These are phyloP conservation scores for Fusarium oligoseptatum DNA, from an alignment of 2,329 filamentous ascomycete genomes.

Conservation along the genomic window DNA sequence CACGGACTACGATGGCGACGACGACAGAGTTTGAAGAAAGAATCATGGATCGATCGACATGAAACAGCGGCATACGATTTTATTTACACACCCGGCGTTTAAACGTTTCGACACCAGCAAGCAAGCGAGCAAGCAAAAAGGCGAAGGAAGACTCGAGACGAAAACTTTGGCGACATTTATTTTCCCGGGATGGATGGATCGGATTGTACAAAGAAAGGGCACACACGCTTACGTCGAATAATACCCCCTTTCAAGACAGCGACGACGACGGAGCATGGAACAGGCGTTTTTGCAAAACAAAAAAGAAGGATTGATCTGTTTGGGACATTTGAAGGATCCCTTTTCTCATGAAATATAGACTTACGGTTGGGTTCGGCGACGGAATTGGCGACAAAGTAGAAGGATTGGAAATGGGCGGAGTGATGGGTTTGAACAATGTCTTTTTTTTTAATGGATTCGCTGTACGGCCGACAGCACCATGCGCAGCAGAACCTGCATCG, in stretches of 20 bases:
- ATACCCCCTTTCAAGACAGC: slow-evolving; percentile 40
- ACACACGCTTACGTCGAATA: slow-evolving; percentile 31
- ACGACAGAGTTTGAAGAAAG: slow-evolving; percentile 48
- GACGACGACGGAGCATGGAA: slow-evolving; percentile 35
- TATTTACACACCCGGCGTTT: slow-evolving; percentile 36
- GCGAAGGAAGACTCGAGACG: slow-evolving; percentile 35
- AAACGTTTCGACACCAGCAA: slow-evolving; percentile 31
- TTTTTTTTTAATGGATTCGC: slow-evolving; percentile 33
- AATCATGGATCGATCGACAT: not conserved
- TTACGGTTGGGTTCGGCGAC: slow-evolving; percentile 36
- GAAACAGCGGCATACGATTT: slow-evolving; percentile 22
- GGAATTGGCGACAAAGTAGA: slow-evolving; percentile 38
- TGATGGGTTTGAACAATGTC: slow-evolving; percentile 20
- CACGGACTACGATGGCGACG: slow-evolving; percentile 50
- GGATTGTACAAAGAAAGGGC: slow-evolving; percentile 40
- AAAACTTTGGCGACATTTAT: slow-evolving; percentile 41
- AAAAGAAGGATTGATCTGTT: slow-evolving; percentile 37
- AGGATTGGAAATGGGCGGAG: slow-evolving; percentile 1
- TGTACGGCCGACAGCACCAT: slow-evolving; percentile 28
- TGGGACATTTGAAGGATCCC: slow-evolving; percentile 21
- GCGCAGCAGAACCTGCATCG: slow-evolving; percentile 9
- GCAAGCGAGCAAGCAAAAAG: slow-evolving; percentile 9
- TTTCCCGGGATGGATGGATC: slow-evolving; percentile 41
- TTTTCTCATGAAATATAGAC: slow-evolving; percentile 41
- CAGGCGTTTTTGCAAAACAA: slow-evolving; percentile 39